Base-by-base conservation (phyloP, 306 rosid genomes). In the Lathyrus oleraceus region DNA sequence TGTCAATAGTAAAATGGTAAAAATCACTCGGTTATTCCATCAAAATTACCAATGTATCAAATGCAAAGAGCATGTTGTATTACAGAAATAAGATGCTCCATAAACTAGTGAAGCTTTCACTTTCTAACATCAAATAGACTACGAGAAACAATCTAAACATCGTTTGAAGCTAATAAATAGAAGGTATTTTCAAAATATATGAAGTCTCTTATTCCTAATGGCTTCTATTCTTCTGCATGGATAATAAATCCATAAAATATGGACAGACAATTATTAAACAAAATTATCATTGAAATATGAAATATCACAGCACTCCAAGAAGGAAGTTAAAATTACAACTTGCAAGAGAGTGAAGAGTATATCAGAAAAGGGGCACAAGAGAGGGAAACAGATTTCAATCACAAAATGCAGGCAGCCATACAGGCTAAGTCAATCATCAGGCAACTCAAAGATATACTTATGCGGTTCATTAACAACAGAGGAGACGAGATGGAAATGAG, bases 361-460 rank as follows among this genome's bases (percentile, higher is more conserved):
- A 65, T 32, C 57, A 43, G 45, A 49, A 43, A 66, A 66, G 47
- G 49, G 44, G 42, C 39, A 14, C 53, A 38, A 19, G 72, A 67
- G 53, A 57, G 49, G 25, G 20, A 61, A 56, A 40, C 48, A 73
- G 38, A 68, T 51, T 8, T 32, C 44, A 40, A 68, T 57, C 47
- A 48, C n/a, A 66, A n/a, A 28, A 81, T 67, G 73, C 69, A 52
- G 20, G 73, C 69, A 61, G 20, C 48, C 61, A 62, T 47, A 60
- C 56, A 17, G 4, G 69, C 61, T 70, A 40, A 60, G 57, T 25
- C 48, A 40, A 76, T 66, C 42, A 74, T 44, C 68, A 69, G 19
- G 53, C 19, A 59, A 39, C 61, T 59, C 39, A 57, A 71, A 64
- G n/a, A n/a, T 10, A 59, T 36, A 70, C 14, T 45, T 57, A 17